These are phyloP conservation scores for Xylaria polymorpha DNA, from an alignment of 2,329 filamentous ascomycete species.

Conservation along the genomic window DNA sequence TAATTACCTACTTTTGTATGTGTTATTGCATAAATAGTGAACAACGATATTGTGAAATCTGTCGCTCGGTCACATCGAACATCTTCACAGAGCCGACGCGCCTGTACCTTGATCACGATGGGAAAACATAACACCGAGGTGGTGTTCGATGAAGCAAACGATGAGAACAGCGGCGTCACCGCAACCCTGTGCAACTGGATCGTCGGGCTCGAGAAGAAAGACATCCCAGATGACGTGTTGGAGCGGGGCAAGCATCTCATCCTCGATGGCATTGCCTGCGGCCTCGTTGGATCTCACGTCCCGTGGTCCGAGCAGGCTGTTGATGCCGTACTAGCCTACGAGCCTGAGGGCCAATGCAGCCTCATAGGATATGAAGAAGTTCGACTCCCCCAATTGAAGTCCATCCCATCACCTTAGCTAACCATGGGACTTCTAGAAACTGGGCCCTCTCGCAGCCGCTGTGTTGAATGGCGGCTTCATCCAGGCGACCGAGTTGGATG, in stretches of 20 bases:
- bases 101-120: conserved; percentile 11
- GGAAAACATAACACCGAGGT: conserved; percentile 24
- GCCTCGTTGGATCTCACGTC: conserved; percentile 54
- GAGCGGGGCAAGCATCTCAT: conserved; percentile 56
- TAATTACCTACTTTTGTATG: no score
- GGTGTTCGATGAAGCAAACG: conserved; percentile 30
- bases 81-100: not conserved
- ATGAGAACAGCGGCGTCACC: conserved; percentile 33
- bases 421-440: conserved; percentile 19
- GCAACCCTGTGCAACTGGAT: conserved; percentile 49
- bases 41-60: conserved; percentile 7
- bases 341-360: conserved; percentile 47
- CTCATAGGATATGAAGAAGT: conserved; percentile 48
- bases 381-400: conserved; percentile 6
- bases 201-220: conserved; percentile 37
- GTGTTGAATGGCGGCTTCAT: conserved; percentile 58
- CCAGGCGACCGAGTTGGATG: conserved; percentile 58
- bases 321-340: conserved; percentile 48
- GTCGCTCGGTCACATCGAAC: not conserved
- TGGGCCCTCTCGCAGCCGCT: conserved; percentile 53
- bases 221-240: conserved; percentile 49
- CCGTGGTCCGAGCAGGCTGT: conserved; percentile 56
- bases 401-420: not conserved
- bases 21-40: conserved; percentile 21
- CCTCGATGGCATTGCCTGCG: conserved; percentile 57